These are phyloP conservation scores for Agrocybe praecox DNA, from an alignment of 768 basidiomycete species.

Conservation along the genomic window DNA sequence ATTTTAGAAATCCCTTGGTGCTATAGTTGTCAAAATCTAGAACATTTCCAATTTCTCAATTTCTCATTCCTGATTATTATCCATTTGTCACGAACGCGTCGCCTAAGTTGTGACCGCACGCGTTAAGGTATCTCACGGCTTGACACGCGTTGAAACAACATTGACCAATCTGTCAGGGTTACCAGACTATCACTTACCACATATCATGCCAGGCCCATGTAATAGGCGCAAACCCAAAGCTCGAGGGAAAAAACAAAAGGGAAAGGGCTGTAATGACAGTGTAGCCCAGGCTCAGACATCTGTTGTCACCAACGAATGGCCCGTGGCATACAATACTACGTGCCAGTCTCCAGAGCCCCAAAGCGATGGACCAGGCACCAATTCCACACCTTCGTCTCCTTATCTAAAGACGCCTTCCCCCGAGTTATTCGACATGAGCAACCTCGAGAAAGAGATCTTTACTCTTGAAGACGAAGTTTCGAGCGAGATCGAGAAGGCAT, in stretches of 20 bases:
- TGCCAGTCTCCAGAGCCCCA: no score
- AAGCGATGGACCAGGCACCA: background rate
- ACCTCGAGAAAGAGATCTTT: conserved; percentile 3
- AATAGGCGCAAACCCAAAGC: conserved; percentile 21
- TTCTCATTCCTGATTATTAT: background rate
- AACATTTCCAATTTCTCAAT: background rate
- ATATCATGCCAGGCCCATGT: conserved; percentile 62
- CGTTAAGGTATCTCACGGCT: background rate
- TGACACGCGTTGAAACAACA: background rate
- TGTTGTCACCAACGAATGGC: no score
- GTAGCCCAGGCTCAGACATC: no score
- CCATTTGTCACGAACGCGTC: background rate
- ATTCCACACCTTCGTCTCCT: background rate
- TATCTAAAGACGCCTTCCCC: background rate
- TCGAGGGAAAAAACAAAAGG: no score
- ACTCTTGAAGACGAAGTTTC: conserved; percentile 4
- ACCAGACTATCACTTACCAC: background rate
- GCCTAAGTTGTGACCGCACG: background rate
- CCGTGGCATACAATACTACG: no score
- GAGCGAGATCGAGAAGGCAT: conserved; percentile 18
- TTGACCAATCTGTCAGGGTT: no score
- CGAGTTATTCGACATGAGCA: background rate
- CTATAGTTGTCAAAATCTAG: background rate
- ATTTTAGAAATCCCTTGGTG: background rate
- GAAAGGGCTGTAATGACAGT: no score